phyloP scores from a whole-genome alignment of 805 yeast species.

The Vanderwaltozyma verrucispora region DNA sequence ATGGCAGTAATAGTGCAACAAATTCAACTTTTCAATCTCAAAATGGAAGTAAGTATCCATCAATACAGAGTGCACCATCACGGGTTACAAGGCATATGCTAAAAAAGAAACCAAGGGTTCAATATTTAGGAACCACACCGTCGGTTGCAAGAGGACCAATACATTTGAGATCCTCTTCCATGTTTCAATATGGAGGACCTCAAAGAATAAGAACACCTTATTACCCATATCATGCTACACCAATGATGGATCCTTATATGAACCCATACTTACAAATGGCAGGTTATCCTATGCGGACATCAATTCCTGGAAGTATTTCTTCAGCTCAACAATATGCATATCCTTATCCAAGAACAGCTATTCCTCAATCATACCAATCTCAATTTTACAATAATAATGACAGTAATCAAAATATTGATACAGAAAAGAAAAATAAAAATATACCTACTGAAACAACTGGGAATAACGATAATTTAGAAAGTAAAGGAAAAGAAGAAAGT shows the following conservation, averaged over 20 bases:
- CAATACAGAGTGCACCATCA: slow-evolving; percentile 18
- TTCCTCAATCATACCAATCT: slow-evolving; percentile 8
- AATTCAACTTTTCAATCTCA: background rate
- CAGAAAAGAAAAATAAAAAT: no score
- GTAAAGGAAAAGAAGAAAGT: background rate
- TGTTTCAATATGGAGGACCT: background rate
- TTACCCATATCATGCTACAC: background rate
- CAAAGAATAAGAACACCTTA: background rate
- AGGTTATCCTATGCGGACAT: slow-evolving; percentile 3
- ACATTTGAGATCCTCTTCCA: background rate
- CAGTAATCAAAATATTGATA: no score
- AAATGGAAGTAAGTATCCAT: no score
- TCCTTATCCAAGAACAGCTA: slow-evolving; percentile 6
- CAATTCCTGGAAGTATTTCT: background rate
- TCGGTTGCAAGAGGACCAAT: background rate
- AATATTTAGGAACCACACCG: slow-evolving; percentile 16
- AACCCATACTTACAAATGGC: slow-evolving; percentile 3
- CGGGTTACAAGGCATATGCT: slow-evolving; percentile 14
- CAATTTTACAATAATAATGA: slow-evolving; percentile 4
- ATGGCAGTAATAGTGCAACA: background rate
- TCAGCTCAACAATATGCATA: background rate
- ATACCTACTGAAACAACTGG: no score
- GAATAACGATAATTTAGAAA: background rate
- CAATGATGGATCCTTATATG: slow-evolving; percentile 4
- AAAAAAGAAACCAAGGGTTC: slow-evolving; percentile 17